Evolutionary conservation across 2,329 filamentous ascomycete species (phyloP), one percentile per base, ranked within the genome.

Genomic region (Graphiopsis chlorocephala): DNA sequence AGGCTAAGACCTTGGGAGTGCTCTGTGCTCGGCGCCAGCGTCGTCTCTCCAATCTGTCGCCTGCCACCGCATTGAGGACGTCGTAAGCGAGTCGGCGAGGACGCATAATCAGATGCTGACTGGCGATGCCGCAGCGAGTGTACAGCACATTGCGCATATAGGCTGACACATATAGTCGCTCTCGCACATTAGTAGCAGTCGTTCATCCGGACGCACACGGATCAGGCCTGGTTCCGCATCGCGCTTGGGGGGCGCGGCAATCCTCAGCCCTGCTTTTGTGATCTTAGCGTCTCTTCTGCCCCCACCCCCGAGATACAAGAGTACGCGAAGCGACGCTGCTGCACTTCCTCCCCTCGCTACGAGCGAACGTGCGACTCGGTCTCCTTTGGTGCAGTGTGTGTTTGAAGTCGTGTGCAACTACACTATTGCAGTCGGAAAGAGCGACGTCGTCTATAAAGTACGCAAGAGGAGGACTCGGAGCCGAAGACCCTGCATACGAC

Each of bases 1-100:
- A 53, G 59, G 60, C 60, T 62, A 62, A 55, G 60, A 26, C 48
- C 60, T 62, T 62, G 60, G 60, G 8, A 31, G 48, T 62, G 47
- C 48, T 62, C 60, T 55, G 47, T 62, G 60, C 60, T 62, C 60
- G 60, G 60, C 60, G 35, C 31, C 47, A 55, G 60, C 33, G 48
- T 47, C 11, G 17, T 35, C 17, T 50, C 57, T 47, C 58, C 28
- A 31, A 31, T 53, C 50, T 53, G 50, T 31, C 23, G 47, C 47
- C 47, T 52, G 47, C 23, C 47, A 52, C 26, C 38, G 38, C 38
- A 45, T 45, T 20, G n/a, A 23, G 38, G 38, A 45, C 38, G 38
- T 45, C n/a, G 38, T 45, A 45, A 45, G 38, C 38, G 38, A 45
- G 38, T 45, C 38, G 10, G 23, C 38, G 38, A 45, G 38, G 35